Evolutionary conservation across 2,329 filamentous ascomycete species (phyloP), one percentile per base, ranked within the genome.

Genomic region (Pestalotiopsis sp.): DNA sequence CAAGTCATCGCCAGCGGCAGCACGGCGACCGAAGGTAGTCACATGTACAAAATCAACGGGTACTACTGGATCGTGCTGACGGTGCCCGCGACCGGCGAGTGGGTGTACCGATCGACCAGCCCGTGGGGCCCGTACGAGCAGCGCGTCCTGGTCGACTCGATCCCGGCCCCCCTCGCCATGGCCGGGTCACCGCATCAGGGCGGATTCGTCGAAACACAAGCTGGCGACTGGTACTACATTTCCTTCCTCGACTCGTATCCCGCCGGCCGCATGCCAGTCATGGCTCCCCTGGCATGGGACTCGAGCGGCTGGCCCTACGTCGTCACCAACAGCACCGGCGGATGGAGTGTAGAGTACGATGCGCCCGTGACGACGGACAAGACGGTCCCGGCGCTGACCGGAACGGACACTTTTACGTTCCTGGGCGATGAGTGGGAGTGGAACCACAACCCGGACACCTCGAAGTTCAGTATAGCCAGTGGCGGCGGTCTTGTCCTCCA

Each of bases 361-460:
- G 31, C 23, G 14, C 63, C 67, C 13, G 49, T 65, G 45, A 77
- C 4, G 78, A 81, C 69, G 71, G 1, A 74, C 75, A 20, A 74
- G 74, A 71, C 73, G 23, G 69, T 75, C 1, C 59, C 65, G 3
- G 66, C 67, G 14, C 68, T 75, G 13, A 75, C 76, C 0, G 80
- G 84, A 14, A 81, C 78, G 0, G 85, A 89, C 68, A 73, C 66
- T 0, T 89, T 89, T 69, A 58, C 70, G 0, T 70, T 74, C 0
- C 78, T 88, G 1, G 74, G 77, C 13, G 79, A 80, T 0, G 76
- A 82, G 4, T 89, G 85, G 84, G 86, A 89, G 73, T 89, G 86
- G 86, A 89, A 89, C 73, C 87, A 89, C 72, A 88, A 88, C 75
- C 87, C 87, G 0, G 85, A 89, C 68, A 79, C 75, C 0, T 77